These are phyloP conservation scores for Malassezia brasiliensis DNA, from an alignment of 1,284 basidiomycete species.

Conservation along the genomic window DNA sequence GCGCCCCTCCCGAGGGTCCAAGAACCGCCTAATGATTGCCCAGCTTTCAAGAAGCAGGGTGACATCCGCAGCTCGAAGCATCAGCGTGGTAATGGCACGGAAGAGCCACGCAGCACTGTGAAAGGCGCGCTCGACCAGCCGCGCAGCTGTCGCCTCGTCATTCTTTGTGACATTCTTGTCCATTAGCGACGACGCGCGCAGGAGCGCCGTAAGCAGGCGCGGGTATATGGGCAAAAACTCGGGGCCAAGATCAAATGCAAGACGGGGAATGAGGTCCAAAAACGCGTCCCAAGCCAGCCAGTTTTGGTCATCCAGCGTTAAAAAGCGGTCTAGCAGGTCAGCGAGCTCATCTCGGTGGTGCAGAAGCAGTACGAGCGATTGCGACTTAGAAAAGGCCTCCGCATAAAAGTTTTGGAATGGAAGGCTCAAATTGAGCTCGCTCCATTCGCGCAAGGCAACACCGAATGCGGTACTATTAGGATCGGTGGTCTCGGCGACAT, in stretches of 20 bases:
- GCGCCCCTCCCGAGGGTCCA: not conserved
- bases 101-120: slow-evolving; percentile 40
- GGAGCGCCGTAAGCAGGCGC: slow-evolving; percentile 25
- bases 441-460: slow-evolving; percentile 36
- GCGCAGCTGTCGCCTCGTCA: slow-evolving; percentile 39
- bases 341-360: slow-evolving; percentile 36
- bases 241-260: slow-evolving; percentile 38
- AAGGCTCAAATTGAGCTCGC: slow-evolving; percentile 43
- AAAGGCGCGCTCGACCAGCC: slow-evolving; percentile 42
- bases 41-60: slow-evolving; percentile 8
- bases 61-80: slow-evolving; percentile 24
- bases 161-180: slow-evolving; percentile 34
- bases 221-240: slow-evolving; percentile 45
- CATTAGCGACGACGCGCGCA: slow-evolving; percentile 31
- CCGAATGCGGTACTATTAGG: slow-evolving; percentile 20
- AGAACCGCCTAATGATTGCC: slow-evolving; percentile 6
- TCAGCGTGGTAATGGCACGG: slow-evolving; percentile 31
- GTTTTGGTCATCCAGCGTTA: slow-evolving; percentile 15
- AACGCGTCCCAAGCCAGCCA: slow-evolving; percentile 43
- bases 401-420: slow-evolving; percentile 34
- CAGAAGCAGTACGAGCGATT: slow-evolving; percentile 38
- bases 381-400: slow-evolving; percentile 24
- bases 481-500: slow-evolving; percentile 17
- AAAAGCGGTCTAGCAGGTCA: slow-evolving; percentile 15
- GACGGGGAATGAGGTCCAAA: slow-evolving; percentile 43